phyloP scores from a whole-genome alignment of 352 stramenopile genomes.

The Blastocystis sp. region DNA sequence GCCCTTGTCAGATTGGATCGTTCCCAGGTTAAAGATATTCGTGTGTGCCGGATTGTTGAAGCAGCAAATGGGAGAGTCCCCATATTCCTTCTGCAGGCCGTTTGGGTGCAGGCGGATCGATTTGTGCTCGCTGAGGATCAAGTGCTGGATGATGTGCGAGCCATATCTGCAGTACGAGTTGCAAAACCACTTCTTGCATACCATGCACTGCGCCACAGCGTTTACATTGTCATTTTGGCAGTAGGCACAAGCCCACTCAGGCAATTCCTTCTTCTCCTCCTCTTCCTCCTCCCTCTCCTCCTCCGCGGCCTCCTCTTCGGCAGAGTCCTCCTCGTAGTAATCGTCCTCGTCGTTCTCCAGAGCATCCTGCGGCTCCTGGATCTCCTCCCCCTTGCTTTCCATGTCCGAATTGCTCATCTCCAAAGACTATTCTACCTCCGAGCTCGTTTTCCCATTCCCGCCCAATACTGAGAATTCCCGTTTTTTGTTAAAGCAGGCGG shows the following conservation, averaged over 20 bases:
- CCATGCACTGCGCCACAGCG: slow-evolving; percentile 42
- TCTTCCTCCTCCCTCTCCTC: slow-evolving; percentile 39
- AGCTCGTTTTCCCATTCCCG: no score
- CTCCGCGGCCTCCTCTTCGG: not conserved
- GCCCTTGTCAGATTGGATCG: slow-evolving; percentile 91
- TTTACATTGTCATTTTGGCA: slow-evolving; percentile 46
- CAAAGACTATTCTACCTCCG: not conserved
- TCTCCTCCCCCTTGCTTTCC: not conserved
- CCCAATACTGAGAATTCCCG: not conserved
- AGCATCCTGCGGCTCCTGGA: not conserved
- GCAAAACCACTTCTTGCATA: slow-evolving; percentile 65
- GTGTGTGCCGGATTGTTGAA: slow-evolving; percentile 94
- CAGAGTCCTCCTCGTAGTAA: not conserved
- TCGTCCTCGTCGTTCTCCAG: not conserved
- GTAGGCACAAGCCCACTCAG: slow-evolving; percentile 58
- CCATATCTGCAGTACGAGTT: slow-evolving; percentile 52
- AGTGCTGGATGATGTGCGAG: slow-evolving; percentile 67
- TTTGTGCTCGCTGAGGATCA: slow-evolving; percentile 70
- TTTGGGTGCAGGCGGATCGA: slow-evolving; percentile 84
- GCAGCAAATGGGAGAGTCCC: slow-evolving; percentile 95
- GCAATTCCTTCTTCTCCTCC: not conserved
- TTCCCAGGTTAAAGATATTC: slow-evolving; percentile 94
- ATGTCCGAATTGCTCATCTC: not conserved
- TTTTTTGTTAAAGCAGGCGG: not conserved
- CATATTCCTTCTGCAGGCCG: slow-evolving; percentile 82